Conservation (phyloP, 2,329 filamentous ascomycete species). For the Stagonosporopsis rhizophila region DNA sequence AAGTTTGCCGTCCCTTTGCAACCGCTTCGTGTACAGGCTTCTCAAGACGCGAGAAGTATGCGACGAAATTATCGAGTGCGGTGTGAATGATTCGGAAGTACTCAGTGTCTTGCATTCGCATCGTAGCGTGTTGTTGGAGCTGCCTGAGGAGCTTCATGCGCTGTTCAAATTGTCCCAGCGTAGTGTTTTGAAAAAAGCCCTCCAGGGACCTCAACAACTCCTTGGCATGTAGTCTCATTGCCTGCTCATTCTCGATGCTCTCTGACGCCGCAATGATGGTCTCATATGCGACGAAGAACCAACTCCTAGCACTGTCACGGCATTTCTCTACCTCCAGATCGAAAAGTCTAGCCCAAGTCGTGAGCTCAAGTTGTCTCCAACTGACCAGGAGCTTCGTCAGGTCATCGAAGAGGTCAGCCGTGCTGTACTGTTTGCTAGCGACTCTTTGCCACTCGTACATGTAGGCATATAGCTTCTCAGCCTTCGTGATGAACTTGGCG, state of each 20-base stretch:
- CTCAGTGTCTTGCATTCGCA: slow-evolving; percentile 63
- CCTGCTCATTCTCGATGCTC: slow-evolving; percentile 64
- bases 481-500: slow-evolving; percentile 81
- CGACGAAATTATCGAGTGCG: slow-evolving; percentile 77
- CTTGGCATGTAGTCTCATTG: slow-evolving; percentile 69
- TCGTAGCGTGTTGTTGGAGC: slow-evolving; percentile 68
- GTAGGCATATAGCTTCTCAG: slow-evolving; percentile 84
- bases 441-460: slow-evolving; percentile 96
- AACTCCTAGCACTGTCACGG: slow-evolving; percentile 78
- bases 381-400: slow-evolving; percentile 81
- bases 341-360: slow-evolving; percentile 88
- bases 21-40: slow-evolving; percentile 70
- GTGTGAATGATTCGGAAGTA: slow-evolving; percentile 63
- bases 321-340: slow-evolving; percentile 82
- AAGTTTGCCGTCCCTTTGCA: slow-evolving; percentile 68
- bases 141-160: slow-evolving; percentile 73
- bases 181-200: slow-evolving; percentile 78
- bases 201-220: slow-evolving; percentile 78
- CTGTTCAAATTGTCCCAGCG: slow-evolving; percentile 78
- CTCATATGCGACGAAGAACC: slow-evolving; percentile 98
- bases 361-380: slow-evolving; percentile 90
- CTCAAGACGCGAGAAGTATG: slow-evolving; percentile 76
- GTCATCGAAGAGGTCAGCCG: slow-evolving; percentile 73
- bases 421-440: slow-evolving; percentile 80
- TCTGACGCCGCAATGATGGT: slow-evolving; percentile 80